Evolutionary conservation across 371 early-diverging fungal genomes (phyloP).

Genomic region (Batrachochytrium dendrobatidis): DNA sequence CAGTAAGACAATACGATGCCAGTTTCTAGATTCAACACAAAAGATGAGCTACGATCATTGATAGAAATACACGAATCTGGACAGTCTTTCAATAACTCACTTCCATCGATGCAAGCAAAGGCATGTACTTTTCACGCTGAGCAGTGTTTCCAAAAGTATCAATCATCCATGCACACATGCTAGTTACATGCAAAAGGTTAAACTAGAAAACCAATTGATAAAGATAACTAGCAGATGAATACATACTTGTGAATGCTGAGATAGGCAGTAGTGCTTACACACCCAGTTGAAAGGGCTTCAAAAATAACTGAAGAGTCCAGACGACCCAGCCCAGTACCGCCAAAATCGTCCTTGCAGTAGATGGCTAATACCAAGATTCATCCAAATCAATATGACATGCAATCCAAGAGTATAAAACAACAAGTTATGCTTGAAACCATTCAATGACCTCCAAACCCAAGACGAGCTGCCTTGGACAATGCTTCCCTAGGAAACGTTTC

Average conservation of each 20-base stretch:
- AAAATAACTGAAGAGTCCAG: constrained; percentile 41
- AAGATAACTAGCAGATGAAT: too few species aligned
- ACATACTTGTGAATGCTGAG: constrained; percentile 50
- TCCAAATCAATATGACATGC: background rate
- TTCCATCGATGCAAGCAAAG: constrained; percentile 39
- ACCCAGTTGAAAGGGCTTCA: constrained; percentile 50
- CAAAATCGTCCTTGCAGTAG: constrained; percentile 18
- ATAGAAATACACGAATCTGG: background rate
- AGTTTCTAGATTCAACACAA: too few species aligned
- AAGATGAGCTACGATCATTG: background rate
- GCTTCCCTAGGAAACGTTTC: constrained; percentile 42
- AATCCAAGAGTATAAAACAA: too few species aligned
- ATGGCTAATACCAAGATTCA: constrained; percentile 11
- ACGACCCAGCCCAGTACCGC: constrained; percentile 41
- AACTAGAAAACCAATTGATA: too few species aligned
- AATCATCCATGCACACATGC: constrained; percentile 57
- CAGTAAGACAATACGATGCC: constrained; percentile 62
- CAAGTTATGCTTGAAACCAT: too few species aligned
- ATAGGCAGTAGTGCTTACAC: constrained; percentile 55
- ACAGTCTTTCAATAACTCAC: constrained; percentile 1
- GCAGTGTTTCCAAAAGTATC: constrained; percentile 45
- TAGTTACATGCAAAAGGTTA: too few species aligned
- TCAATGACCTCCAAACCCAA: constrained; percentile 48
- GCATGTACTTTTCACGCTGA: constrained; percentile 44
- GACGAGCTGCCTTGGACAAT: constrained; percentile 44